Evolutionary conservation across 768 basidiomycete species (phyloP).

Genomic region (Goffeauzyma gilvescens): DNA sequence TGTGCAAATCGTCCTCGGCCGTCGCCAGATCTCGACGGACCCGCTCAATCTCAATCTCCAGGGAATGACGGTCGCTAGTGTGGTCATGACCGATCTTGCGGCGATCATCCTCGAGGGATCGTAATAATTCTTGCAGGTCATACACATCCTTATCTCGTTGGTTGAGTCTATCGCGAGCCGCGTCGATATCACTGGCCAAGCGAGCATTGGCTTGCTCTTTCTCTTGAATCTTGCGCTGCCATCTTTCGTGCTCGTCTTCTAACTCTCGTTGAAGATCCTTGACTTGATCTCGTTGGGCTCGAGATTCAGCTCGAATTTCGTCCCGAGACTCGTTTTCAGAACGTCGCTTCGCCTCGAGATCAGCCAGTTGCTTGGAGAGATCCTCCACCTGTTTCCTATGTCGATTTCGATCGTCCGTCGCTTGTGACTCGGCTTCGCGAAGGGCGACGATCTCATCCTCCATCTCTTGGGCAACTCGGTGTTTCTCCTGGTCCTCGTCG

Average conservation of each 20-base stretch:
- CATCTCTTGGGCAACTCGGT: conserved; percentile 1
- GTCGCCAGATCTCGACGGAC: conserved; percentile 65
- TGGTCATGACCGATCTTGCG: conserved; percentile 66
- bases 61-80: conserved; percentile 59
- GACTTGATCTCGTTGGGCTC: conserved; percentile 31
- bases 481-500: conserved; percentile 51
- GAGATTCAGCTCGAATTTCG: too few relatives aligned
- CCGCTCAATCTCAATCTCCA: conserved; percentile 77
- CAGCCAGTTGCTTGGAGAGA: conserved; percentile 33
- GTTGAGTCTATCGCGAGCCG: conserved; percentile 37
- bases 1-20: conserved; percentile 56
- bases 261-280: conserved; percentile 43
- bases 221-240: conserved; percentile 16
- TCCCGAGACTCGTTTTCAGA: conserved; percentile 39
- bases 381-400: conserved; percentile 17
- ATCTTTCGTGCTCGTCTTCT: conserved; percentile 10
- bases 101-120: conserved; percentile 52
- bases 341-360: conserved; percentile 9
- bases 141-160: conserved; percentile 59
- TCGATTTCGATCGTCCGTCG: conserved; percentile 8
- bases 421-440: conserved; percentile 4
- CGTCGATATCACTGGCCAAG: conserved; percentile 23
- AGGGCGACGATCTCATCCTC: conserved; percentile 2
- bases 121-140: conserved; percentile 53
- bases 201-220: conserved; percentile 22